Evolutionary conservation across 2,329 filamentous ascomycete species (phyloP).

Genomic region (Alternaria brassicae): DNA sequence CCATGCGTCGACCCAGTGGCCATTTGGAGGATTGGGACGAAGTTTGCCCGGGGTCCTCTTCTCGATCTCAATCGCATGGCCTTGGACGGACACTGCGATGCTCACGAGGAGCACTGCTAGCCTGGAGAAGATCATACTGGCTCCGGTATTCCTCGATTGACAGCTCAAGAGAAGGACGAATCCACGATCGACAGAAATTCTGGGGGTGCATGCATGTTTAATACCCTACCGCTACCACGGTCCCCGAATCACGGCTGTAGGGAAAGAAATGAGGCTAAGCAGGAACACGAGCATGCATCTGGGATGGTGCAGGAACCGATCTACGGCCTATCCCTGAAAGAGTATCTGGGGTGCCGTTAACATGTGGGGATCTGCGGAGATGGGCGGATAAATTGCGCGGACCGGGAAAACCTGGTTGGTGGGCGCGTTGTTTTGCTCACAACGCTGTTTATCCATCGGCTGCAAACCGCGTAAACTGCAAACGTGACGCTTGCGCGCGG

Average conservation of each 20-base stretch:
- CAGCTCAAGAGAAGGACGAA: background rate
- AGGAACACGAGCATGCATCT: constrained; percentile 23
- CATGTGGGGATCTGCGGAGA: constrained; percentile 35
- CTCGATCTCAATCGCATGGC: constrained; percentile 10
- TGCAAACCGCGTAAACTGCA: constrained; percentile 18
- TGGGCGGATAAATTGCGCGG: constrained; percentile 44
- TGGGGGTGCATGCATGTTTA: constrained; percentile 21
- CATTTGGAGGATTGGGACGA: constrained; percentile 38
- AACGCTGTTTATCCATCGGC: constrained; percentile 28
- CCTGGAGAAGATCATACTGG: constrained; percentile 25
- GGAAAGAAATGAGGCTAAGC: constrained; percentile 27
- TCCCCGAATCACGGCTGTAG: constrained; percentile 25
- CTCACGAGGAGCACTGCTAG: constrained; percentile 23
- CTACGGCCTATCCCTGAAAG: constrained; percentile 27
- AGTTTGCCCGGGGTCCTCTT: constrained; percentile 11
- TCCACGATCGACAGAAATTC: background rate
- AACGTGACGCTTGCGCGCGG: constrained; percentile 8
- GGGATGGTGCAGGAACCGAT: constrained; percentile 17
- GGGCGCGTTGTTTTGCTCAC: constrained; percentile 14
- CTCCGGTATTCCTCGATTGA: background rate
- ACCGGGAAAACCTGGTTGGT: constrained; percentile 37
- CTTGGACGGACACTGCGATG: constrained; percentile 19
- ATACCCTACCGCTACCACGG: constrained; percentile 13
- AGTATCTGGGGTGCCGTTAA: constrained; percentile 18
- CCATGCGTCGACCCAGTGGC: constrained; percentile 70